Conservation (phyloP, 2,329 filamentous ascomycete genomes). For the Orbilia brochopaga region DNA sequence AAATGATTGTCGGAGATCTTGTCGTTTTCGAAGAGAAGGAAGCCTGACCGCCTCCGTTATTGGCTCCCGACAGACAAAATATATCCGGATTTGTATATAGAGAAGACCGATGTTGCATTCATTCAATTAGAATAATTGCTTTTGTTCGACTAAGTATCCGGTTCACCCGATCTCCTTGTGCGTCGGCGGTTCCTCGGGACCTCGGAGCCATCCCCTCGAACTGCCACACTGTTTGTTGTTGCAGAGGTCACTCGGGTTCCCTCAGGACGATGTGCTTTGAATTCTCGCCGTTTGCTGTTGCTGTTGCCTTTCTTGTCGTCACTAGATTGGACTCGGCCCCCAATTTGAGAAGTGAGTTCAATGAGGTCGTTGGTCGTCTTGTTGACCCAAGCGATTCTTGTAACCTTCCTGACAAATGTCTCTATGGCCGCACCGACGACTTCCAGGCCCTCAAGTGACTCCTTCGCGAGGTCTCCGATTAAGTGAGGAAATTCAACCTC, state of each 20-base stretch:
- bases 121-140: not conserved
- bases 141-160: constrained; percentile 12
- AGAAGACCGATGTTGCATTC: constrained; percentile 21
- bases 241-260: constrained; percentile 13
- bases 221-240: constrained; percentile 14
- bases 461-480: constrained; percentile 59
- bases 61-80: not conserved
- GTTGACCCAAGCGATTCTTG: constrained; percentile 54
- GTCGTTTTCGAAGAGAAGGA: constrained; percentile 63
- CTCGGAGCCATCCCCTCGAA: constrained; percentile 7
- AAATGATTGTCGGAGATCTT: constrained; percentile 79
- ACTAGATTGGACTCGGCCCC: constrained; percentile 3
- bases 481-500: constrained; percentile 63
- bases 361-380: constrained; percentile 42
- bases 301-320: constrained; percentile 1
- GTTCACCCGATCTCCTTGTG: constrained; percentile 8
- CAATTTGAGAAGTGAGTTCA: constrained; percentile 49
- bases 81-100: constrained; percentile 10
- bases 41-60: not conserved
- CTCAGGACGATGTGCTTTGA: not conserved
- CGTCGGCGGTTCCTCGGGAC: constrained; percentile 26
- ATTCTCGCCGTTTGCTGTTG: not conserved
- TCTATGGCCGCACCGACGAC: constrained; percentile 87
- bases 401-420: constrained; percentile 83
- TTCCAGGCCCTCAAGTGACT: constrained; percentile 66